Conservation (phyloP, 2,329 filamentous ascomycete genomes). For the Trichoderma sp. region DNA sequence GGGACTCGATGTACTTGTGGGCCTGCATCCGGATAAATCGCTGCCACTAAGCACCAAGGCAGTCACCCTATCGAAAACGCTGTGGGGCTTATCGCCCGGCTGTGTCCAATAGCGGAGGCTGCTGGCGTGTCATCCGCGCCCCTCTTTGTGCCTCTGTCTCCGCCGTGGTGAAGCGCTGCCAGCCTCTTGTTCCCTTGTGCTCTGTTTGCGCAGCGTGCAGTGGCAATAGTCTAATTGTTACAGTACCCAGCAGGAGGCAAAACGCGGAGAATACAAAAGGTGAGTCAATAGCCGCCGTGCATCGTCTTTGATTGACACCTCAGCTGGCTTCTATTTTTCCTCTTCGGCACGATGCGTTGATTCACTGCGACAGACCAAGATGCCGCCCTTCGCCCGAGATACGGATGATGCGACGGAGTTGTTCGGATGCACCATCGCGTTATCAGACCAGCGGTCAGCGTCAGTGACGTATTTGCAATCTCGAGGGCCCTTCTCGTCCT, state of each 20-base stretch:
- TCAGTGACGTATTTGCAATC: conserved; percentile 9
- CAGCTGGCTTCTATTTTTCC: neutral
- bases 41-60: neutral
- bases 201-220: neutral
- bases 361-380: neutral
- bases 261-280: neutral
- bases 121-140: conserved; percentile 15
- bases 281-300: neutral
- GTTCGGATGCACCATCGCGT: neutral
- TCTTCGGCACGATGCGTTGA: neutral
- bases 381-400: conserved; percentile 4
- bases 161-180: neutral
- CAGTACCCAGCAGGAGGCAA: neutral
- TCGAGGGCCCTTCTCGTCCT: neutral
- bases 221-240: neutral
- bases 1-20: conserved; percentile 23
- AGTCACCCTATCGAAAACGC: conserved; percentile 17
- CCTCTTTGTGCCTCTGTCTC: neutral
- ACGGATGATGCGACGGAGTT: neutral
- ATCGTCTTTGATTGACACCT: neutral
- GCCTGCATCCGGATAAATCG: conserved; percentile 21
- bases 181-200: neutral
- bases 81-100: conserved; percentile 22
- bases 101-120: neutral
- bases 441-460: conserved; percentile 12